Evolutionary conservation across 2,329 filamentous ascomycete genomes (phyloP).

Genomic region (Pleoardoris graminearum): DNA sequence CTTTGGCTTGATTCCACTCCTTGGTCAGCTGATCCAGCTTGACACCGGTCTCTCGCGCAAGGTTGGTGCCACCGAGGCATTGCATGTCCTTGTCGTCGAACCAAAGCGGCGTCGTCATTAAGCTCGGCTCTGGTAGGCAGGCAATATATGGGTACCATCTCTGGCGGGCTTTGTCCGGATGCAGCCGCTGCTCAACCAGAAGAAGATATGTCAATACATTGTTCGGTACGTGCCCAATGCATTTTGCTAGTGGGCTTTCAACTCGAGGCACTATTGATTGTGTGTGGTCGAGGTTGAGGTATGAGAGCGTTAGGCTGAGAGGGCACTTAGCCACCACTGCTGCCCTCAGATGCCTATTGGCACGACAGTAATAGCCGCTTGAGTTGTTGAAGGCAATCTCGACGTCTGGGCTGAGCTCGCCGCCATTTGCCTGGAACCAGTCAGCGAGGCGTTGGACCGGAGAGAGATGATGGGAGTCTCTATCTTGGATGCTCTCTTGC

Average conservation of each 20-base stretch:
- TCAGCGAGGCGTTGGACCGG: constrained; percentile 22
- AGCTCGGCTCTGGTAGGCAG: constrained; percentile 35
- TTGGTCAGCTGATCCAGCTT: constrained; percentile 23
- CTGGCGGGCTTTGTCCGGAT: constrained; percentile 24
- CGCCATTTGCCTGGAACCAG: constrained; percentile 40
- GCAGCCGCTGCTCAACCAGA: constrained; percentile 39
- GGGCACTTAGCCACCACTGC: constrained; percentile 37
- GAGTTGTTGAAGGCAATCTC: constrained; percentile 30
- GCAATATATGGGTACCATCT: constrained; percentile 44
- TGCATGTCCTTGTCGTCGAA: constrained; percentile 40
- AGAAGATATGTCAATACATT: constrained; percentile 42
- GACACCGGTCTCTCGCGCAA: constrained; percentile 31
- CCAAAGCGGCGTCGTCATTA: constrained; percentile 45
- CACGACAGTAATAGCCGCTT: constrained; percentile 38
- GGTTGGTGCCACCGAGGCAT: constrained; percentile 42
- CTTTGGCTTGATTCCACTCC: constrained; percentile 31
- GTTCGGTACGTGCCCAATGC: constrained; percentile 32
- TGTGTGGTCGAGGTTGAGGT: constrained; percentile 39
- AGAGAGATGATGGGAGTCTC: background rate
- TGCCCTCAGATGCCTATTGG: constrained; percentile 23
- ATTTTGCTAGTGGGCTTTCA: constrained; percentile 29
- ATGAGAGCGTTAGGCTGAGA: constrained; percentile 39
- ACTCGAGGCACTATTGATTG: constrained; percentile 30
- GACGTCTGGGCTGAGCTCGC: constrained; percentile 36
- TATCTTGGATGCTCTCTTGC: background rate